These are phyloP conservation scores for Achlya hypogyna DNA, from an alignment of 352 stramenopile genomes.

Conservation along the genomic window DNA sequence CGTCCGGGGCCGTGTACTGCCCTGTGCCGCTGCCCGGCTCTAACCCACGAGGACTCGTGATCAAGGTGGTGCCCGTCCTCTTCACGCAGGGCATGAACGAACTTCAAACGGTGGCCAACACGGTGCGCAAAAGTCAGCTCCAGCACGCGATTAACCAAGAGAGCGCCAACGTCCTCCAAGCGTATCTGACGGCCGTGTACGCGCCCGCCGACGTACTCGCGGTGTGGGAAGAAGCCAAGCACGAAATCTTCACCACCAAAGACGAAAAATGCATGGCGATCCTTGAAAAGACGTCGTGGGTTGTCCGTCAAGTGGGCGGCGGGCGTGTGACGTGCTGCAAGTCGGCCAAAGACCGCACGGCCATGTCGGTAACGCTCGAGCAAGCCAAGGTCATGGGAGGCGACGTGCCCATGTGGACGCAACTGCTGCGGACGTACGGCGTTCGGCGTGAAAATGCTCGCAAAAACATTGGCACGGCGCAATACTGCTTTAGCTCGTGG, in stretches of 20 bases:
- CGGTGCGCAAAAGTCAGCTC: slow-evolving; percentile 56
- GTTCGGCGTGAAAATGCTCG: slow-evolving; percentile 74
- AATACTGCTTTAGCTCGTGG: slow-evolving; percentile 75
- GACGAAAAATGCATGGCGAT: slow-evolving; percentile 71
- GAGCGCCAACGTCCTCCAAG: slow-evolving; percentile 51
- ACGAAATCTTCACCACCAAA: slow-evolving; percentile 1
- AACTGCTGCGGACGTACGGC: slow-evolving; percentile 58
- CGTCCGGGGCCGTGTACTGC: slow-evolving; percentile 65
- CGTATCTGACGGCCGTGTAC: slow-evolving; percentile 31
- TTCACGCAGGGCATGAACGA: slow-evolving; percentile 91
- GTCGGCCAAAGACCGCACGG: slow-evolving; percentile 94
- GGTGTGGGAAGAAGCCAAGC: slow-evolving; percentile 23
- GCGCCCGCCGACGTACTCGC: slow-evolving; percentile 15
- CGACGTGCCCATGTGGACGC: slow-evolving; percentile 26
- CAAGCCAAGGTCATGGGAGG: slow-evolving; percentile 52
- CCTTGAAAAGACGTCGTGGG: slow-evolving; percentile 58
- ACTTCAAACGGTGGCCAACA: slow-evolving; percentile 89
- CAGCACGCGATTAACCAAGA: slow-evolving; percentile 80
- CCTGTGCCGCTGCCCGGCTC: slow-evolving; percentile 25
- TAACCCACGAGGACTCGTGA: slow-evolving; percentile 27
- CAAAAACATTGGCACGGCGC: slow-evolving; percentile 81
- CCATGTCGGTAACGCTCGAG: slow-evolving; percentile 96
- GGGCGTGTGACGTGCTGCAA: slow-evolving; percentile 95
- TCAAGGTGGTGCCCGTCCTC: slow-evolving; percentile 62
- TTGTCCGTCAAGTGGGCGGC: slow-evolving; percentile 73